These are phyloP conservation scores for Penicillium sp. DNA, from an alignment of 2,329 filamentous ascomycete genomes.

Conservation along the genomic window DNA sequence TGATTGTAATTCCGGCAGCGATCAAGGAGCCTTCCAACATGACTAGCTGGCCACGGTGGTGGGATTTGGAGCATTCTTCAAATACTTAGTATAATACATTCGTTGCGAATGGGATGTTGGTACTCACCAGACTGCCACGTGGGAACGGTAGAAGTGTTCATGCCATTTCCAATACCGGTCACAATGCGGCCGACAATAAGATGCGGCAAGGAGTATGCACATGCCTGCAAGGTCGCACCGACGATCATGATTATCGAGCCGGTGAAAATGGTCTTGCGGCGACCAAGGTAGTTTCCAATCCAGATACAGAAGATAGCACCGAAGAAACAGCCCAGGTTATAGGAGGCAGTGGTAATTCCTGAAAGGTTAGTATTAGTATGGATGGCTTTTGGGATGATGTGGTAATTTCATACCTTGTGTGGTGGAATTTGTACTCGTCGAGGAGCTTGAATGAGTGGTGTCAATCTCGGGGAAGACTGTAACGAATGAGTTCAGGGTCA, in stretches of 20 bases:
- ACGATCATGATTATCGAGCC: slow-evolving; percentile 54
- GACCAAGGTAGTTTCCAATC: slow-evolving; percentile 54
- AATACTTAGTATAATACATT: neutral
- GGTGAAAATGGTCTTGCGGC: slow-evolving; percentile 53
- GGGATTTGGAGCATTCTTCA: slow-evolving; percentile 50
- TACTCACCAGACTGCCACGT: slow-evolving; percentile 47
- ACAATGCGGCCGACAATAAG: slow-evolving; percentile 56
- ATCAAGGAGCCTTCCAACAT: slow-evolving; percentile 54
- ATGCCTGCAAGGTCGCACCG: slow-evolving; percentile 51
- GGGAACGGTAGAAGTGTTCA: slow-evolving; percentile 56
- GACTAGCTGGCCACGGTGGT: slow-evolving; percentile 52
- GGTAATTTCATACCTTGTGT: slow-evolving; percentile 30
- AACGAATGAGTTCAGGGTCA: slow-evolving; percentile 67
- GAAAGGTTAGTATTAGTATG: slow-evolving; percentile 10
- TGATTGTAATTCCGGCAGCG: slow-evolving; percentile 50
- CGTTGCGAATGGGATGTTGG: fast-evolving
- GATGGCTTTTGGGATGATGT: neutral
- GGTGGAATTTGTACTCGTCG: slow-evolving; percentile 48
- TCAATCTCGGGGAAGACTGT: slow-evolving; percentile 57
- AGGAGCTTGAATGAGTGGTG: slow-evolving; percentile 35
- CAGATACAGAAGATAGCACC: slow-evolving; percentile 55
- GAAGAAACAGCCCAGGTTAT: slow-evolving; percentile 54
- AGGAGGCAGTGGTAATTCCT: slow-evolving; percentile 46
- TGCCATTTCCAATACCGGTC: slow-evolving; percentile 55
- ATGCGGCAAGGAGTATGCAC: slow-evolving; percentile 51